Conservation (phyloP, 495 filamentous ascomycete genomes). For the Aspergillus incahuasiensis region DNA sequence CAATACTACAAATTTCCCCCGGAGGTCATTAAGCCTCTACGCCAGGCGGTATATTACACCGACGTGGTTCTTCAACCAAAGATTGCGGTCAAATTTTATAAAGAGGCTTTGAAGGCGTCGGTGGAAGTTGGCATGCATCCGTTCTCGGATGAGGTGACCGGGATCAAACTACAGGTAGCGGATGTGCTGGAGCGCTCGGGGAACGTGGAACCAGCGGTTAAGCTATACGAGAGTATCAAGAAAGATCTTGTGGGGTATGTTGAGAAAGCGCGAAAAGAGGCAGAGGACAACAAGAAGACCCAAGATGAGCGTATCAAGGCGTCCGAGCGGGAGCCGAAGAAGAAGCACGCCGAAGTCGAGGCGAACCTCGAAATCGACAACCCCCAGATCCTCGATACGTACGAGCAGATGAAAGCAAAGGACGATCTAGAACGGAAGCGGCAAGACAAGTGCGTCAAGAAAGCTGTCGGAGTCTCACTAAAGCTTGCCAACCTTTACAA, state of each 20-base stretch:
- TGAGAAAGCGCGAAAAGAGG: conserved; percentile 20
- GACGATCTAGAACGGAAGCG: conserved; percentile 52
- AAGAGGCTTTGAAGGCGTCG: conserved; percentile 65
- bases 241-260: conserved; percentile 53
- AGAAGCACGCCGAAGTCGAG: neutral
- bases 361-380: conserved; percentile 22
- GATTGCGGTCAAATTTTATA: conserved; percentile 75
- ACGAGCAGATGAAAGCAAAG: conserved; percentile 23
- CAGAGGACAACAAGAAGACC: neutral
- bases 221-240: conserved; percentile 57
- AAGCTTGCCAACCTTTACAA: conserved; percentile 78
- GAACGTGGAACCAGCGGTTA: conserved; percentile 58
- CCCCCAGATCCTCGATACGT: conserved; percentile 27
- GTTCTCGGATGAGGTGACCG: conserved; percentile 83
- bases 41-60: conserved; percentile 82
- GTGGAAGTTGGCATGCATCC: conserved; percentile 72
- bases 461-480: conserved; percentile 66
- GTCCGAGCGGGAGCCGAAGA: neutral
- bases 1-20: conserved; percentile 76
- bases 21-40: conserved; percentile 71
- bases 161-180: conserved; percentile 78
- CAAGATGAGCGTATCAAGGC: neutral
- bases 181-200: conserved; percentile 71
- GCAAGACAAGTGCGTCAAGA: conserved; percentile 64
- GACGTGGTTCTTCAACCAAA: conserved; percentile 67